phyloP scores from a whole-genome alignment of 306 rosid species.

The Luffa acutangula region DNA sequence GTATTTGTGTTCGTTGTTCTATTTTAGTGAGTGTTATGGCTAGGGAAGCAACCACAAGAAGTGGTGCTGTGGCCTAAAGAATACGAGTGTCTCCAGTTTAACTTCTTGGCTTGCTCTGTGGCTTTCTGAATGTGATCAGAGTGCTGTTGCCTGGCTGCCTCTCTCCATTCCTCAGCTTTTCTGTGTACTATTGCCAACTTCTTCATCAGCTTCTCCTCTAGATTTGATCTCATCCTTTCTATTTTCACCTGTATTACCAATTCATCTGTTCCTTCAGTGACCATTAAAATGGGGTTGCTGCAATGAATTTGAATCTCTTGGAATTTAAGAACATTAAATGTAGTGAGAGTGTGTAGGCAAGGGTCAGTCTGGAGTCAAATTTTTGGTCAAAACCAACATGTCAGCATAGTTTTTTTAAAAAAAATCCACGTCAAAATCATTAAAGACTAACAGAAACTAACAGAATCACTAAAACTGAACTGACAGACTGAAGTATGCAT shows the following conservation, averaged over 20 bases:
- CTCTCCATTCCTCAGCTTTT: conserved; percentile 87
- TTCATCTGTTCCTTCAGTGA: too few relatives aligned
- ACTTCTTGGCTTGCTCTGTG: conserved; percentile 47
- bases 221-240: conserved; percentile 84
- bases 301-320: too few relatives aligned
- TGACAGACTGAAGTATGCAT: not conserved
- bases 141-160: conserved; percentile 59
- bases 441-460: not conserved
- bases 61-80: conserved; percentile 26
- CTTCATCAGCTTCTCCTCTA: conserved; percentile 94
- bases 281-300: not conserved
- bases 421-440: not conserved
- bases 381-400: not conserved
- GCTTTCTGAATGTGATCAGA: conserved; percentile 56
- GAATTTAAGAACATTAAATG: not conserved
- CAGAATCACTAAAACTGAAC: not conserved
- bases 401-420: not conserved
- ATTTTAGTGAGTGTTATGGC: conserved; percentile 27
- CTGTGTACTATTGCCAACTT: conserved; percentile 67
- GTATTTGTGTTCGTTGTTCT: not conserved
- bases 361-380: not conserved
- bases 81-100: conserved; percentile 29
- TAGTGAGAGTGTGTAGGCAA: not conserved
- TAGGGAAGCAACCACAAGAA: conserved; percentile 86
- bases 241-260: conserved; percentile 57